phyloP scores from a whole-genome alignment of 495 filamentous ascomycete species.

The Podospora pseudopauciseta region DNA sequence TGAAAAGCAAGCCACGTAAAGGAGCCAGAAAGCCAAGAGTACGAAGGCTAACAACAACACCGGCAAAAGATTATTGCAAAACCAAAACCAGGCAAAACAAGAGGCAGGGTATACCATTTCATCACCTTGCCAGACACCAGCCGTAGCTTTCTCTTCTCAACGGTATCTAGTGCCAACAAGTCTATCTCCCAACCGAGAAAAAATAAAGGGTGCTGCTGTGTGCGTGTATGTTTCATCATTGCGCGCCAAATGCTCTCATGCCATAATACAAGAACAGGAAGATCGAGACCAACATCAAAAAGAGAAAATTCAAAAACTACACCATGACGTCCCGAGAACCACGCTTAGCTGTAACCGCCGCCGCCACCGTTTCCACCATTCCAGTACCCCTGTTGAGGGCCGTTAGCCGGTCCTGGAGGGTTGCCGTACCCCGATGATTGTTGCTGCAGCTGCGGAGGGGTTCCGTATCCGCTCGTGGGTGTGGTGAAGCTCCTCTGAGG shows the following conservation, averaged over 20 bases:
- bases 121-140: background rate
- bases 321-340: background rate
- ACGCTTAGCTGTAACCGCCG: background rate
- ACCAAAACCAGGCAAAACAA: background rate
- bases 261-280: background rate
- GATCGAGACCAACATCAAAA: background rate
- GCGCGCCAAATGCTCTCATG: background rate
- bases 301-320: background rate
- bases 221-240: constrained; percentile 3
- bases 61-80: background rate
- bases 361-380: background rate
- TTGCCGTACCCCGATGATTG: background rate
- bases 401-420: background rate
- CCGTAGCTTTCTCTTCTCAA: background rate
- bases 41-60: background rate
- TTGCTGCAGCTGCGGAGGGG: background rate
- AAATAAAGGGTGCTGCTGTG: background rate
- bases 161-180: background rate
- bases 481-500: constrained; percentile 33
- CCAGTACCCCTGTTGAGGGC: background rate
- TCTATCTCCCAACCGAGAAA: background rate
- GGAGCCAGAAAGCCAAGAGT: background rate
- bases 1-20: background rate
- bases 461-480: constrained; percentile 19
- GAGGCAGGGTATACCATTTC: background rate